phyloP scores from a whole-genome alignment of 2,329 filamentous ascomycete genomes.

The Thelonectria olida region DNA sequence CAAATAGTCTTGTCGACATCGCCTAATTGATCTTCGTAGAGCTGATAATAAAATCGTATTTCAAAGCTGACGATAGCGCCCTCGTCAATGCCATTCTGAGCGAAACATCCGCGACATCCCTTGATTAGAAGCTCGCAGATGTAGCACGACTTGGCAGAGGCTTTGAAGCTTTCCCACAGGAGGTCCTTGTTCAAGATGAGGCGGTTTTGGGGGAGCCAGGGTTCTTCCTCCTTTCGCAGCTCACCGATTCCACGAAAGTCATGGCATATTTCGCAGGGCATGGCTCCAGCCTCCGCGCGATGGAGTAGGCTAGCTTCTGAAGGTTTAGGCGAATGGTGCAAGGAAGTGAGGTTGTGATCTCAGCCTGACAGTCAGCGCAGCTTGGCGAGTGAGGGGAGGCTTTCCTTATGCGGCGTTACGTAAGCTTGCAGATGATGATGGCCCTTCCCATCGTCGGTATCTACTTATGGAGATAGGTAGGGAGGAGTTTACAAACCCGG shows the following conservation, averaged over 20 bases:
- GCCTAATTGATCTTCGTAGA: background rate
- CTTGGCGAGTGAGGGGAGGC: too few species aligned
- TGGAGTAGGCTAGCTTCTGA: too few species aligned
- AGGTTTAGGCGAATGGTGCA: too few species aligned
- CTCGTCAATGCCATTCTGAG: background rate
- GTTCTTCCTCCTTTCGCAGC: background rate
- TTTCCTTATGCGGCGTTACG: too few species aligned
- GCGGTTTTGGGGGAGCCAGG: background rate
- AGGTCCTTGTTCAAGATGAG: background rate
- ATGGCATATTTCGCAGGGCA: conserved; percentile 5
- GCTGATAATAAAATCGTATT: background rate
- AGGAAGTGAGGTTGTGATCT: too few species aligned
- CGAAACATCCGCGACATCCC: background rate
- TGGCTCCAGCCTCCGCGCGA: too few species aligned
- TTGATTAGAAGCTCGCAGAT: background rate
- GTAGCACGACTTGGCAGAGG: background rate
- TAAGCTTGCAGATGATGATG: too few species aligned
- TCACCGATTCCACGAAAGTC: background rate
- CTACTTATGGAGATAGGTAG: too few species aligned
- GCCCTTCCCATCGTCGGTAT: too few species aligned
- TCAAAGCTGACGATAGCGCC: background rate
- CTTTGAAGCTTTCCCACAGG: background rate
- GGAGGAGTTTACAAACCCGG: too few species aligned
- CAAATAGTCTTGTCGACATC: background rate
- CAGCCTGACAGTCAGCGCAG: too few species aligned